Conservation (phyloP, 2,329 filamentous ascomycete genomes). For the Pseudopithomyces maydicus region DNA sequence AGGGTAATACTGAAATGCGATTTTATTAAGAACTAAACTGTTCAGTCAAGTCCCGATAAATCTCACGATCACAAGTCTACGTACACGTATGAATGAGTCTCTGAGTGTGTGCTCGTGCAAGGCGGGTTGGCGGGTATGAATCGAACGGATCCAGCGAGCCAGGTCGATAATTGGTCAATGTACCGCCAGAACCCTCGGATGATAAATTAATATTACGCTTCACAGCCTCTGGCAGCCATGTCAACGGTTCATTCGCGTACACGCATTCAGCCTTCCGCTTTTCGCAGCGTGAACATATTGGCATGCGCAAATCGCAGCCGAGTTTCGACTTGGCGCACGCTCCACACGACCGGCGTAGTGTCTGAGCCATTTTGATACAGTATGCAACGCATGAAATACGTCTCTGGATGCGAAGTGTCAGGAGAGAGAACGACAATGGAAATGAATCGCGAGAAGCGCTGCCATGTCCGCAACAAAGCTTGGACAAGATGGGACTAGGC, state of each 20-base stretch:
- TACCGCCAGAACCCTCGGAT: conserved; percentile 9
- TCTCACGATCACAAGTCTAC: conserved; percentile 19
- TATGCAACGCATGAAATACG: conserved; percentile 11
- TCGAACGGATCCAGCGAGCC: conserved; percentile 59
- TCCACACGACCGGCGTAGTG: conserved; percentile 62
- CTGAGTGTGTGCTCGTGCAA: conserved; percentile 58
- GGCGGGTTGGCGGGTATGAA: conserved; percentile 59
- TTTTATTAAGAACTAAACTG: conserved; percentile 56
- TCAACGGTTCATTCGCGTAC: conserved; percentile 61
- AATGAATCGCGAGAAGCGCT: not conserved
- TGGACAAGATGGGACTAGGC: not conserved
- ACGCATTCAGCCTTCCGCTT: conserved; percentile 55
- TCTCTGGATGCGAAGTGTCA: not conserved
- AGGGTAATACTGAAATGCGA: conserved; percentile 66
- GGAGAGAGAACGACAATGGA: not conserved
- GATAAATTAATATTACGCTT: conserved; percentile 1
- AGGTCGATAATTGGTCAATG: conserved; percentile 24
- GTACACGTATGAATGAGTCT: conserved; percentile 62
- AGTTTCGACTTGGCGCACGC: conserved; percentile 62
- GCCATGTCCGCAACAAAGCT: not conserved
- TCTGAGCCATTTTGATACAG: conserved; percentile 54
- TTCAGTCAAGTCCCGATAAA: conserved; percentile 25
- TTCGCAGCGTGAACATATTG: conserved; percentile 60
- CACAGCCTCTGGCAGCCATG: conserved; percentile 19
- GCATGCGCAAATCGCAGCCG: conserved; percentile 60